These are phyloP conservation scores for Dovyalis caffra DNA, from an alignment of 345 rosid genomes.

Conservation along the genomic window DNA sequence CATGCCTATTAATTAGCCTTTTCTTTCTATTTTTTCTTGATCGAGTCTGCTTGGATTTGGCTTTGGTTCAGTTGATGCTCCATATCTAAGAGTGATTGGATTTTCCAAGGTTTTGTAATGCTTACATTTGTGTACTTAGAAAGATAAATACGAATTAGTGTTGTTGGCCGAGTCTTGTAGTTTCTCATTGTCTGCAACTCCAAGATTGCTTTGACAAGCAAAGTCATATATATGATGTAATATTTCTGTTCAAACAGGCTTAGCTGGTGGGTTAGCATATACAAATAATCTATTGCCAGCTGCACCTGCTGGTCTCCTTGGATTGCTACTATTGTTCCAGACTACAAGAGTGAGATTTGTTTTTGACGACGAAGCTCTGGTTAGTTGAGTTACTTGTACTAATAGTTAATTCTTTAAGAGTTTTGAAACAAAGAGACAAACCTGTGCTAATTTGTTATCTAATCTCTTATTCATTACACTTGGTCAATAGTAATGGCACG, in stretches of 20 bases:
- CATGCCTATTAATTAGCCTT: too few species aligned
- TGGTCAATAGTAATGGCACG: neutral
- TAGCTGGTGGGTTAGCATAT: constrained; percentile 62
- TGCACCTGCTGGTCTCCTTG: constrained; percentile 66
- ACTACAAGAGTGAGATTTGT: constrained; percentile 75
- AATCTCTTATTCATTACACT: neutral
- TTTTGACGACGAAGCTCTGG: constrained; percentile 66
- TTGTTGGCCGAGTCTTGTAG: neutral
- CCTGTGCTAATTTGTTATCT: neutral
- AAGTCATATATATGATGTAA: neutral
- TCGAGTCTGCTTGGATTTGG: neutral
- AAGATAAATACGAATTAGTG: neutral
- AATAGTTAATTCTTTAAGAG: neutral
- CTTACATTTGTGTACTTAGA: neutral
- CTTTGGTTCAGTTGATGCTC: neutral
- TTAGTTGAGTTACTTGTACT: constrained; percentile 29
- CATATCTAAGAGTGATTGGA: neutral
- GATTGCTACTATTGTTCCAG: constrained; percentile 69
- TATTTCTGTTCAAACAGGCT: constrained; percentile 40
- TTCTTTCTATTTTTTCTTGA: neutral
- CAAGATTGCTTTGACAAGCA: neutral
- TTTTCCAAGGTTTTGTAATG: neutral
- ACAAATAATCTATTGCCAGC: constrained; percentile 61
- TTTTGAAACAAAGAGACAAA: neutral
- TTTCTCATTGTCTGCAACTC: neutral